phyloP scores from a whole-genome alignment of 441 rosid genomes.

The Adansonia gregorii region DNA sequence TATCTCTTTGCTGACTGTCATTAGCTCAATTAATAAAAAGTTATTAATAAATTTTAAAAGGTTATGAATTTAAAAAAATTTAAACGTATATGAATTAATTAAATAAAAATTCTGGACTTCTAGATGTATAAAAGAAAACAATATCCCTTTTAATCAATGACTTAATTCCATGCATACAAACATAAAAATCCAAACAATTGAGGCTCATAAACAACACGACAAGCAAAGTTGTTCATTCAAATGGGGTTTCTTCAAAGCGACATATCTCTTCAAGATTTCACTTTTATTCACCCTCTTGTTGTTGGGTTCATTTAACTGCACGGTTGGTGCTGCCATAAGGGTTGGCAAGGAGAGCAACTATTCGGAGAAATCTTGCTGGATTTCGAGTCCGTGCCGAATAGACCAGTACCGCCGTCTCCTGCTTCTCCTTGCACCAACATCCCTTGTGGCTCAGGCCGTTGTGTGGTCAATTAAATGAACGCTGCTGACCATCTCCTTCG shows the following conservation, averaged over 20 bases:
- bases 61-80: too few relatives aligned
- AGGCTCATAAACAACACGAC: background rate
- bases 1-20: too few relatives aligned
- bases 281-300: constrained; percentile 23
- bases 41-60: too few relatives aligned
- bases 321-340: constrained; percentile 30
- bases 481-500: constrained; percentile 29
- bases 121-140: too few relatives aligned
- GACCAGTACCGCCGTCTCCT: constrained; percentile 32
- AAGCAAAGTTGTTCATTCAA: background rate
- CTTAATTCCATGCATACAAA: too few relatives aligned
- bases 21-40: too few relatives aligned
- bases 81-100: too few relatives aligned
- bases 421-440: constrained; percentile 32
- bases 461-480: constrained; percentile 29
- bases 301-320: background rate
- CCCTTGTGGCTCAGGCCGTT: constrained; percentile 25
- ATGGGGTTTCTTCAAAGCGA: constrained; percentile 24
- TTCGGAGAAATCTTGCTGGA: constrained; percentile 21
- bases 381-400: constrained; percentile 25
- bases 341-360: constrained; percentile 24
- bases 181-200: background rate
- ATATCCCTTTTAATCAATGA: too few relatives aligned
- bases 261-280: background rate
- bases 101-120: too few relatives aligned